Conservation (phyloP, 257 asterid genomes). For the Apocynum venetum region DNA sequence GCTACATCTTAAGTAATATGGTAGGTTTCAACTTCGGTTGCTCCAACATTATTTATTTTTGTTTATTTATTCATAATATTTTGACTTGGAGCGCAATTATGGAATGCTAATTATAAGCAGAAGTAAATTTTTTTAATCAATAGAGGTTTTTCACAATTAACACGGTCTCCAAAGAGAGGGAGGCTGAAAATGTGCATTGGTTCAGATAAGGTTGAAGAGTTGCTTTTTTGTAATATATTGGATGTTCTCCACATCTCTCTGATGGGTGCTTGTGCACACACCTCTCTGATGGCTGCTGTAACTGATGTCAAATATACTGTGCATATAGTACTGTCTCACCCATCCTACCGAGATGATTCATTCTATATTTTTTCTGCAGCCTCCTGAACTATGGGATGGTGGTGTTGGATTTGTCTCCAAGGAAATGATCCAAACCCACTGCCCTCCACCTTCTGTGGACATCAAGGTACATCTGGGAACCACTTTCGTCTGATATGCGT, state of each 20-base stretch:
- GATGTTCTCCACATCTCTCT: not conserved
- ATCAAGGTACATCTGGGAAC: conserved; percentile 47
- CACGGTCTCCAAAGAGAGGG: not conserved
- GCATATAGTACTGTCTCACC: not conserved
- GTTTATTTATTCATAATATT: too few species aligned
- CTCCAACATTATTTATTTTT: too few species aligned
- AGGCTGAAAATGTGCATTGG: not conserved
- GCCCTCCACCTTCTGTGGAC: conserved; percentile 86
- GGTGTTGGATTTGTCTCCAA: conserved; percentile 84
- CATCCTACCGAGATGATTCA: not conserved
- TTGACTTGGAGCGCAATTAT: too few species aligned
- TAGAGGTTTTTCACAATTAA: not conserved
- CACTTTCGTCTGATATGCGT: not conserved
- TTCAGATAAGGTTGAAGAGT: not conserved
- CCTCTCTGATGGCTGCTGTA: not conserved
- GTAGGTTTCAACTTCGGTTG: not conserved
- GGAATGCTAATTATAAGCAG: too few species aligned
- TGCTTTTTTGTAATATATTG: not conserved
- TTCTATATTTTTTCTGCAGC: conserved; percentile 35
- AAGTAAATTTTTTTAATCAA: too few species aligned
- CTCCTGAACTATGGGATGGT: conserved; percentile 91
- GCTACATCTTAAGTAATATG: not conserved
- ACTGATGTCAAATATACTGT: not conserved
- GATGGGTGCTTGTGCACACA: not conserved
- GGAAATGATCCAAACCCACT: conserved; percentile 84